Base-by-base conservation (phyloP, 441 rosid genomes). In the Erodium trifolium region DNA sequence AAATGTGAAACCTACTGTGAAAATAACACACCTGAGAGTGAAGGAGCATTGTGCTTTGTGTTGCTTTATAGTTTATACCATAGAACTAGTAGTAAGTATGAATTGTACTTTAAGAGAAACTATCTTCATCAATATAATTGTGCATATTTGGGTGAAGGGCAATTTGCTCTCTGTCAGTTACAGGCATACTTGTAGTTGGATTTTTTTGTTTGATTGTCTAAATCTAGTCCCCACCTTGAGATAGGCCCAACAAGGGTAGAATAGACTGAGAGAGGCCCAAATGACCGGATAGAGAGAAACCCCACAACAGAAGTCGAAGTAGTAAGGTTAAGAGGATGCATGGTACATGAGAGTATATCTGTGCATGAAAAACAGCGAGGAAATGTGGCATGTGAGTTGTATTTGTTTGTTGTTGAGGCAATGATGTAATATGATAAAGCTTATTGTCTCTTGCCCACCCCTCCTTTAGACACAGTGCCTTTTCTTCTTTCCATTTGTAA, bases 381-480 rank as follows among this genome's bases (percentile, higher is more conserved):
- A 37, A 34, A 23, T 67, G 18, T 51, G 70, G 72, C 82, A 59
- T 59, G 63, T 16, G 63, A 59, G 29, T 18, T 18, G 63, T 18
- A 59, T 59, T 73, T 74, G 39, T 70, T 72, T 67, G 31, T 66
- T 71, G 78, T 71, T 68, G 80, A 69, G 65, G 67, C 75, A 83
- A 75, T 81, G 74, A 77, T 81, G 71, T 75, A 64, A 76, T 70
- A 67, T 39, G 65, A 76, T 73, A 67, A 71, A 78, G 78, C 65
- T 68, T 63, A 67, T 51, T 78, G 81, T 80, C 78, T 66, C 37
- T 31, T 72, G 82, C 83, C 79, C 79, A 68, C 70, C 14, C 51
- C 57, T 12, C 67, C 8, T 47, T 23, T 60, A 1, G 27, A 23
- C 19, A 59, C 55, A 17, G 17, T 45, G 13, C 16, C 10, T n/a